A percentile compares a stretch with the other conserved stretches of the same genome.
These are phyloP conservation scores for Isabelozyma heimii DNA, from an alignment of 805 yeast genomes.

Conservation along the genomic window DNA sequence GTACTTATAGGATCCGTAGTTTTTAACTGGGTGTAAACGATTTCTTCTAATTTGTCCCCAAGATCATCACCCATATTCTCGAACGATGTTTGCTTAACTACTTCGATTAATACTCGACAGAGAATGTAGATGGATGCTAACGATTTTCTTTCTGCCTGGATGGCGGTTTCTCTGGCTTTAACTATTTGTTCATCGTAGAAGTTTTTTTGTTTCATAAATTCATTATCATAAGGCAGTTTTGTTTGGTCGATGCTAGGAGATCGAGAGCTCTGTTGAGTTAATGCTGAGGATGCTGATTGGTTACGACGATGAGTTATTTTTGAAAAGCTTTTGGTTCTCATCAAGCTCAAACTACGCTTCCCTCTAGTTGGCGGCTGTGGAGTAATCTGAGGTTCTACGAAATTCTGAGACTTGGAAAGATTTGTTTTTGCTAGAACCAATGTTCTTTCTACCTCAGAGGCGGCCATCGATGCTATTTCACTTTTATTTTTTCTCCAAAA, in stretches of 20 bases:
- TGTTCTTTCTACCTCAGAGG: slow-evolving; percentile 36
- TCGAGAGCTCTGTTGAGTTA: slow-evolving; percentile 14
- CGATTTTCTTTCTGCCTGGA: slow-evolving; percentile 84
- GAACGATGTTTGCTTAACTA: slow-evolving; percentile 82
- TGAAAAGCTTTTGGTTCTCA: slow-evolving; percentile 39
- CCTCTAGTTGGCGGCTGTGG: slow-evolving; percentile 16
- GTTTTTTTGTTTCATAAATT: slow-evolving; percentile 17
- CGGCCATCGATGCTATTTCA: slow-evolving; percentile 64
- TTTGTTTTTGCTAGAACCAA: slow-evolving; percentile 43
- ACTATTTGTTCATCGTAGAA: slow-evolving; percentile 30
- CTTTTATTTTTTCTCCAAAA: slow-evolving; percentile 95
- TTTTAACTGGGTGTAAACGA: slow-evolving; percentile 84
- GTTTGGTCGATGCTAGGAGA: slow-evolving; percentile 7
- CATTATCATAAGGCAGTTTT: slow-evolving; percentile 9
- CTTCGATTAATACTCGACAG: slow-evolving; percentile 89
- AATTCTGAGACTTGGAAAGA: slow-evolving; percentile 7
- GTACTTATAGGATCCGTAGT: slow-evolving; percentile 80
- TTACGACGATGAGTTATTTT: slow-evolving; percentile 46
- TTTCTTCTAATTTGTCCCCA: slow-evolving; percentile 83
- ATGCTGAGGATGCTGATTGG: slow-evolving; percentile 45
- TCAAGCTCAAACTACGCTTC: slow-evolving; percentile 39
- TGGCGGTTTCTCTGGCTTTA: slow-evolving; percentile 61
- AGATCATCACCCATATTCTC: slow-evolving; percentile 73
- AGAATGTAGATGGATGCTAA: slow-evolving; percentile 82
- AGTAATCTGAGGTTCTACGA: neutral